Evolutionary conservation across 371 early-diverging fungal species (phyloP), one percentile per base, ranked within the genome.

Genomic region (Mucor saturninus): DNA sequence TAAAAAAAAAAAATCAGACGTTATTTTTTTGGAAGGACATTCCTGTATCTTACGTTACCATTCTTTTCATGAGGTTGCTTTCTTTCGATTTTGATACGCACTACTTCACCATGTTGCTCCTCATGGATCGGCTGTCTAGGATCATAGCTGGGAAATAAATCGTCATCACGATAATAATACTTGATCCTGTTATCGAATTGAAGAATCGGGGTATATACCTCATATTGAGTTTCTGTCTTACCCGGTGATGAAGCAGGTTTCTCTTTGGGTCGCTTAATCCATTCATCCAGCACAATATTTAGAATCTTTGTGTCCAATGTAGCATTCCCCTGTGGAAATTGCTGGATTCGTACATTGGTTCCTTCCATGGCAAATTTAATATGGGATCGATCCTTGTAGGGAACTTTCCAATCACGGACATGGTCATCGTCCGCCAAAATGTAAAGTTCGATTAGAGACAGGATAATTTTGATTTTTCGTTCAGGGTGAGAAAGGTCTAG

Each of bases 401-500:
- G 67, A 1, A 21, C 13, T 14, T 42, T 46, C 37, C 46, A 35
- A 11, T 53, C 35, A 6, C 35, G 11, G 2, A 53, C 31, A 29
- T 52, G 64, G 6, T 72, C 68, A 59, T 87, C 83, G 14, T 74
- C 64, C 15, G 72, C 72, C 2, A 85, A 62, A 26, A 86, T 54
- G 62, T 74, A 84, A 13, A 73, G 45, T 54, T 82, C 82, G 15
- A 83, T 40, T 5, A 63, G 59, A 7, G 73, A 59, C 40, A 87
- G 56, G 28, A 79, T 73, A 1, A 81, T 58, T 43, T 84, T 86
- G 51, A 86, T 61, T 39, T 83, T 83, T 14, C 79, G 51, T 7
- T 65, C 65, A 42, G 45, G 56, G 35, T 43, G 51, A 15, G 21
- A 21, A 21, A 40, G 31, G 13, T 59, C n/a, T n/a, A 31, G 32